A percentile compares a stretch with the other conserved stretches of the same genome.
Conservation (phyloP, 2,329 filamentous ascomycete genomes). For the Mariannaea elegans region DNA sequence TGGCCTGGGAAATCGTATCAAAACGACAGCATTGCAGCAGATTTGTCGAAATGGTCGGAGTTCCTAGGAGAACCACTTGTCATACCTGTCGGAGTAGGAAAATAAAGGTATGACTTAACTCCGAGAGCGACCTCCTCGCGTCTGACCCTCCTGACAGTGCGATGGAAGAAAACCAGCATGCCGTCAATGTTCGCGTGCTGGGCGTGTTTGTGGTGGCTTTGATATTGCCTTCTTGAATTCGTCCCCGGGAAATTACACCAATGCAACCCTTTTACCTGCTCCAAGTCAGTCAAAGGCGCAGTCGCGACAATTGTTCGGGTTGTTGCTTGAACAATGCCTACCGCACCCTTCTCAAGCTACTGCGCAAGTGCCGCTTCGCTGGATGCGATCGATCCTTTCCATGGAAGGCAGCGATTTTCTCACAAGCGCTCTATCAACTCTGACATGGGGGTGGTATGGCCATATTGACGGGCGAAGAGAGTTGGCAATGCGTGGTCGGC, state of each 20-base stretch:
- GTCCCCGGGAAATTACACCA: background rate
- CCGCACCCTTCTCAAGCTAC: constrained; percentile 5
- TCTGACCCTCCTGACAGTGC: background rate
- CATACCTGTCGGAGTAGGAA: constrained; percentile 6
- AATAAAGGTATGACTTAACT: background rate
- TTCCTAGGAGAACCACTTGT: background rate
- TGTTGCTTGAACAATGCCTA: background rate
- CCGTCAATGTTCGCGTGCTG: background rate
- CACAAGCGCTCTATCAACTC: background rate
- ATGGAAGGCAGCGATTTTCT: background rate
- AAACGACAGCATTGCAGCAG: too few species aligned
- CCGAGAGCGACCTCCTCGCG: background rate
- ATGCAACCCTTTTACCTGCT: background rate
- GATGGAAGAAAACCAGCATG: background rate
- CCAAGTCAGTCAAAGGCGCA: background rate
- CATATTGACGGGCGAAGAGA: background rate
- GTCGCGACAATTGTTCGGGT: background rate
- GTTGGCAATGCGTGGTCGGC: background rate
- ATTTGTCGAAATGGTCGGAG: background rate
- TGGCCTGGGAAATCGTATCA: too few species aligned
- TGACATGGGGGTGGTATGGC: constrained; percentile 6
- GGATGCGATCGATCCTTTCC: background rate
- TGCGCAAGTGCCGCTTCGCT: background rate
- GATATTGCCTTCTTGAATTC: background rate
- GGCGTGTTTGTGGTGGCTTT: background rate